phyloP scores from a whole-genome alignment of 129 eudicot genomes.

The Tagetes patula region DNA sequence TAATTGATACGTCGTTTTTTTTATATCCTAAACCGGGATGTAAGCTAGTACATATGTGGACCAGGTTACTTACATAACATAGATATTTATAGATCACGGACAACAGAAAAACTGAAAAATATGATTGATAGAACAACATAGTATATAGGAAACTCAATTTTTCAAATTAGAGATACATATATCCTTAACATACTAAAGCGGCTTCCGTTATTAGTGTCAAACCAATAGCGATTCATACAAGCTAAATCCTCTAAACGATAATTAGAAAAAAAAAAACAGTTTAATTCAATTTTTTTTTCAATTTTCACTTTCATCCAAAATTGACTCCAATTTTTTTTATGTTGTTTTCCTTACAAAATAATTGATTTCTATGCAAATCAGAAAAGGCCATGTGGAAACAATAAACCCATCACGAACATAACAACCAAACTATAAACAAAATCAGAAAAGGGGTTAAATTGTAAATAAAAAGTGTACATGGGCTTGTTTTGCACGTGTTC shows the following conservation, averaged over 20 bases:
- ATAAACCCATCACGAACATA: too few relatives aligned
- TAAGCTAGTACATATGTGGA: neutral
- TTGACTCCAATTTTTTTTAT: too few relatives aligned
- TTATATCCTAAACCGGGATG: neutral
- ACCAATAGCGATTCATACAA: slow-evolving; percentile 18
- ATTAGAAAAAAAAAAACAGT: neutral
- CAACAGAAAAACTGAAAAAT: neutral
- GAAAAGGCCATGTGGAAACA: too few relatives aligned
- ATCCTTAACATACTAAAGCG: slow-evolving; percentile 1
- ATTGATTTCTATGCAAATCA: too few relatives aligned
- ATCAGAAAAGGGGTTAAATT: neutral
- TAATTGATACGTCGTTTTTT: too few relatives aligned
- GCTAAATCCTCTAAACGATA: slow-evolving; percentile 15
- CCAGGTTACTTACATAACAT: neutral
- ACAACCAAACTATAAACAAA: neutral
- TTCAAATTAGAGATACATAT: neutral
- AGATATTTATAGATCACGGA: neutral
- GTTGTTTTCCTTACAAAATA: too few relatives aligned
- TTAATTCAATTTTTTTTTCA: too few relatives aligned
- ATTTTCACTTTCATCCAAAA: too few relatives aligned
- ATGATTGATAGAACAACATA: neutral
- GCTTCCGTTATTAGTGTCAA: slow-evolving; percentile 7
- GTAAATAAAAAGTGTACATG: neutral
- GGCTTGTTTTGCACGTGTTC: neutral
- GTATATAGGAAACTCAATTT: neutral